Evolutionary conservation across 2,329 filamentous ascomycete genomes (phyloP), one percentile per base, ranked within the genome.

Genomic region (Dothidotthia symphoricarpi): DNA sequence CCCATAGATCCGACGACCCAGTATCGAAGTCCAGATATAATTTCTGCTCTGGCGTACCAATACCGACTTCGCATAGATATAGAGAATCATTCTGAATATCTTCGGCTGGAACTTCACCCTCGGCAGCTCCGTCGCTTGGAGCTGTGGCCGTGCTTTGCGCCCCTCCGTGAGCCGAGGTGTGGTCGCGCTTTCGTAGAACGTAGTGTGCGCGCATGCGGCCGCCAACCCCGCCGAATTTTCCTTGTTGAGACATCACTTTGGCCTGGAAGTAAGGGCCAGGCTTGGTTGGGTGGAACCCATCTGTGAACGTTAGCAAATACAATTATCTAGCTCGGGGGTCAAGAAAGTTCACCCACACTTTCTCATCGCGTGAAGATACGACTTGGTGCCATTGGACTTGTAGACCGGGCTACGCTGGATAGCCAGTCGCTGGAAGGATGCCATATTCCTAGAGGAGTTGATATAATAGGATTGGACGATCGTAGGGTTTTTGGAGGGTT

Each of bases 1-100:
- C 69, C 83, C 82, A 87, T 15, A 85, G 71, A 68, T 87, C 84
- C 14, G 82, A 75, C 9, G 81, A 85, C 14, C 83, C 83, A 26
- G 83, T 86, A 59, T 88, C 84, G 45, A 87, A 86, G 55, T 86
- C 77, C 11, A 86, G 63, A 47, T 73, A 75, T 36, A 70, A 39
- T 9, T 37, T 79, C 68, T 87, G 83, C 1, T 73, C 64, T 12
- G 83, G 83, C 2, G 77, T 82, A 17, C 85, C 85, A 43, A 88
- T 81, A 11, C 68, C 58, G 16, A 87, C 77, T 19, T 77, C 72
- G 31, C 77, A 82, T 15, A 86, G 74, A 57, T 86, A 86, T 66
- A 78, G 66, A 5, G 76, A 69, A 46, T 87, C 83, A 51, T 85
- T 83, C 64, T 86, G 80, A 36, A 80, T 72, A 57, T 87, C 83